Evolutionary conservation across 352 stramenopile species (phyloP).

Genomic region (Pilasporangium apinafurcum): DNA sequence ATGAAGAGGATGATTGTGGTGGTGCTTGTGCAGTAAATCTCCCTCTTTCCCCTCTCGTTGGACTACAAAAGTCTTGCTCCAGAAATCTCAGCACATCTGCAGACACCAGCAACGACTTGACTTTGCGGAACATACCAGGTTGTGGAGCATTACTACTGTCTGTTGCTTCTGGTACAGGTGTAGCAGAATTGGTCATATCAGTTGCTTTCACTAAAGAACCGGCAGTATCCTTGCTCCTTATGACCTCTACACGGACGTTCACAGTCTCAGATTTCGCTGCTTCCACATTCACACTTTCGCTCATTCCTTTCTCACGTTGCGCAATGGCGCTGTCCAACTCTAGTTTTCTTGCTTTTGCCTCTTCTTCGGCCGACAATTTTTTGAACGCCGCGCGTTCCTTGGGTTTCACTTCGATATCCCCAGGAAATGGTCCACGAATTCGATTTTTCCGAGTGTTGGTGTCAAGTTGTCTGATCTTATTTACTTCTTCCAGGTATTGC

Average conservation of each 20-base stretch:
- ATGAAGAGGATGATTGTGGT: too few species aligned
- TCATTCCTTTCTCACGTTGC: constrained; percentile 44
- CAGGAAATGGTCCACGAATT: constrained; percentile 53
- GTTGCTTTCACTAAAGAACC: background rate
- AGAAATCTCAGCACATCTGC: constrained; percentile 57
- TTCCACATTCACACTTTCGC: constrained; percentile 5
- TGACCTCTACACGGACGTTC: too few species aligned
- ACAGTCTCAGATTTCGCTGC: background rate
- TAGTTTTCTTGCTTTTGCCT: constrained; percentile 42
- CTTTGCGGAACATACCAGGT: constrained; percentile 17
- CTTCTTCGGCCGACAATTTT: constrained; percentile 78
- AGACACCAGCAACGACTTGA: constrained; percentile 58
- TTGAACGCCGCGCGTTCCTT: constrained; percentile 57
- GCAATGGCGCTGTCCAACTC: constrained; percentile 67
- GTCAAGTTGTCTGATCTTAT: constrained; percentile 38
- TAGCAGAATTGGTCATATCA: background rate
- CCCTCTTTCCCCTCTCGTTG: too few species aligned
- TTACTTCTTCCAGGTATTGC: constrained; percentile 54
- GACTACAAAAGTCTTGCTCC: constrained; percentile 66
- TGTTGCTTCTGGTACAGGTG: background rate
- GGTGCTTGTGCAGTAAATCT: too few species aligned
- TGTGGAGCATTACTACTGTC: constrained; percentile 1
- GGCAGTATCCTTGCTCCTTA: background rate
- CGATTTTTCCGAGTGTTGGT: constrained; percentile 18
- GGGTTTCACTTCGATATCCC: constrained; percentile 38